Conservation (phyloP, 495 filamentous ascomycete genomes). For the Aspergillus leporis region DNA sequence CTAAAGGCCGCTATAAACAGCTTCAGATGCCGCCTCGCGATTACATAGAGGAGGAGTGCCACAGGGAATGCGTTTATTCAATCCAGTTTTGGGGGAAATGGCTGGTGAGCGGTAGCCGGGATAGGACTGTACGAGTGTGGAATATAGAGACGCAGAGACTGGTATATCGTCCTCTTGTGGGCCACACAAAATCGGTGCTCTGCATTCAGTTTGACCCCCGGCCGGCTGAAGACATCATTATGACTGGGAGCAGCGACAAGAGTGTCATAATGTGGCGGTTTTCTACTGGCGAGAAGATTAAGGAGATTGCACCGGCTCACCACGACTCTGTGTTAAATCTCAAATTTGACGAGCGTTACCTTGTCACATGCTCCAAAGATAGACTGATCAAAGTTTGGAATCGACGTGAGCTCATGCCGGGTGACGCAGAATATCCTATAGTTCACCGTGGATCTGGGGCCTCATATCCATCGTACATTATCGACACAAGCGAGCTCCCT, state of each 20-base stretch:
- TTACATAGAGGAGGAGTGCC: conserved; percentile 71
- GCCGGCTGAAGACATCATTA: conserved; percentile 84
- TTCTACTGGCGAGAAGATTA: conserved; percentile 79
- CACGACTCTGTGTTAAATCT: conserved; percentile 93
- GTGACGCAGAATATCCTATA: conserved; percentile 66
- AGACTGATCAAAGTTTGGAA: conserved; percentile 96
- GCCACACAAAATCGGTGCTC: conserved; percentile 83
- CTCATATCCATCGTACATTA: conserved; percentile 54
- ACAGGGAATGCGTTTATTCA: conserved; percentile 91
- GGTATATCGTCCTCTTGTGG: conserved; percentile 65
- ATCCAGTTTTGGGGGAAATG: conserved; percentile 84
- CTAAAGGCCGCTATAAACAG: conserved; percentile 73
- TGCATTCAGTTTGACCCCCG: conserved; percentile 97
- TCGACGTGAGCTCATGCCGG: conserved; percentile 65
- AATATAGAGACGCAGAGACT: conserved; percentile 79
- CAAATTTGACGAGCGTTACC: conserved; percentile 82
- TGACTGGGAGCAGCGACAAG: conserved; percentile 90
- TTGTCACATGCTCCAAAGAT: conserved; percentile 97
- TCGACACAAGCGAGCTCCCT: conserved; percentile 50
- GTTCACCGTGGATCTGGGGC: conserved; percentile 39
- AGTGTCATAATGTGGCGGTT: conserved; percentile 91
- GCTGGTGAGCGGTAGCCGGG: conserved; percentile 91
- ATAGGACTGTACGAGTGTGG: conserved; percentile 88
- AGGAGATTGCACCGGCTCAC: conserved; percentile 74
- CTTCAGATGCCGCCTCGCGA: conserved; percentile 89